Base-by-base conservation (phyloP, 176 grass and related monocot genomes). In the Triticum turgidum region DNA sequence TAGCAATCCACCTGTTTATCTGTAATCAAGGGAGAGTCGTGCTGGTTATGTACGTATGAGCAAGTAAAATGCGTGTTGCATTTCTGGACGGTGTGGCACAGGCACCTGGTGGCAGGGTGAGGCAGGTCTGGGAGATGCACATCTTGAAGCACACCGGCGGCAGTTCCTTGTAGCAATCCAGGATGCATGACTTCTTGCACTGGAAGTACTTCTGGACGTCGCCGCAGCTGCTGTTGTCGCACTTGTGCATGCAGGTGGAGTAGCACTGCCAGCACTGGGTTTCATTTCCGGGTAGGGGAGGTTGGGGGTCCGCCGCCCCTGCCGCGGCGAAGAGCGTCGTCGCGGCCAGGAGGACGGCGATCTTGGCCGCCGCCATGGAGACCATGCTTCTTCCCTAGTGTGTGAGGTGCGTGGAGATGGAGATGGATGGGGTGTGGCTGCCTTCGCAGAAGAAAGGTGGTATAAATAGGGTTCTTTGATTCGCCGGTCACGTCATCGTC, bases 141-240 rank as follows among this genome's bases (percentile, higher is more conserved):
- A 49, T 56, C 66, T 80, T 70, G 85, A 87, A 91, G 85, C 85
- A 87, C 22, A 87, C 7, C 21, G 35, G 76, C 49, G 81, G 81
- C 27, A 76, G 14, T 34, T 91, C 67, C 37, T 84, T 25, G 69
- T 87, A 91, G 89, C 89, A 91, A 61, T 76, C 81, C 47, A 37
- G n/a, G 10, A 80, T 32, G 85, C 89, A 91, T 69, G 22, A 32
- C 41, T 72, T 15, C 76, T 87, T 91, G 85, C 89, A 91, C 69
- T 69, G 39, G 63, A 24, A 34, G 83, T 76, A 65, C 59, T 84
- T 37, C 3, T 27, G 8, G 34, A 18, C 17, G 41, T 37, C 21
- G 72, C 15, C 6, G 41, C 14, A 3, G 45, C 9, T 8, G 73
- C 13, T 18, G 74, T 68, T 35, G 61, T 17, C 70, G 85, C 89